Evolutionary conservation across 164 flowering plant genomes (phyloP), one percentile per base, ranked within the genome.

Genomic region (Berberis thunbergii): DNA sequence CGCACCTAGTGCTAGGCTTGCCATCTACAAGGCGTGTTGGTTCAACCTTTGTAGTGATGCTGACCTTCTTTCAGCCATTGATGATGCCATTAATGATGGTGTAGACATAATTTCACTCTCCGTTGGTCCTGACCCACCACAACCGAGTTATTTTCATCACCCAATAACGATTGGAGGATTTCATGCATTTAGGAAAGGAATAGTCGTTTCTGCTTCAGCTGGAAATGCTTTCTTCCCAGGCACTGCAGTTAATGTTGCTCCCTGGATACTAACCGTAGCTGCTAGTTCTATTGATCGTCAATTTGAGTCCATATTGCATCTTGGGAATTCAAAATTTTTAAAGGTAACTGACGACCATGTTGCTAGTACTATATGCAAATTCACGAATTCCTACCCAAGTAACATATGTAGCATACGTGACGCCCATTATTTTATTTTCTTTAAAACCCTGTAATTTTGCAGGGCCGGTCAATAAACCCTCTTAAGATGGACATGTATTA

Each of bases 11-110:
- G 83, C 91, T 4, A 73, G 91, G 65, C 82, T 86, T 38, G 81
- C 86, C 12, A 74, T 81, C 53, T 83, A 80, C 73, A 80, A 80
- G 69, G 80, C 74, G 60, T 82, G 84, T 62, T 79, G 81, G 81
- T 71, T 73, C 54, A 6, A 45, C 59, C 5, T 40, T 1, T 80
- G 85, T 43, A 71, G 60, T 52, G 76, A 67, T 53, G 79, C 83
- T 6, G 80, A 77, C 52, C 13, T 85, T 48, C 81, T 85, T 43
- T 26, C 74, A 1, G 83, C 86, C 11, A 11, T 80, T 53, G 86
- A 81, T 42, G 85, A 83, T 63, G 87, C 87, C 1, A 78, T 78
- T 26, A 7, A 57, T 49, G 87, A 83, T 67, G 83, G 82, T 2
- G 90, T 85, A 4, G 84, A 85, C 45, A 71, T 83, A 11, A 53